A percentile compares a stretch with the other conserved stretches of the same genome.
These are phyloP conservation scores for Leptosphaerulina australis DNA, from an alignment of 2,329 filamentous ascomycete species.

Conservation along the genomic window DNA sequence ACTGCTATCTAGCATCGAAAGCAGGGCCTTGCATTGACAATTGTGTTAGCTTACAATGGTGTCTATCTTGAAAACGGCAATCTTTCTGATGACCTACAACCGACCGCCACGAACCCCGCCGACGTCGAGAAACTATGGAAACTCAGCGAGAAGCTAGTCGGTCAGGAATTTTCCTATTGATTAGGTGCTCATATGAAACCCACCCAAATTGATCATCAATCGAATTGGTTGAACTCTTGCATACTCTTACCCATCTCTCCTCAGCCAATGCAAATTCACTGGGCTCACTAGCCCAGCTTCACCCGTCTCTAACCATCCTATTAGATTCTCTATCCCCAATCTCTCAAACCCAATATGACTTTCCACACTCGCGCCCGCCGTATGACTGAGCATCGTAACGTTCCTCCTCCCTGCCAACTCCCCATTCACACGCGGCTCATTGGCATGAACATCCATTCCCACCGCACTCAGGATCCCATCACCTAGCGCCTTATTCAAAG, in stretches of 20 bases:
- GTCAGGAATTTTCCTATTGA: constrained; percentile 35
- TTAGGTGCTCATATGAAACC: background rate
- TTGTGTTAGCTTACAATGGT: constrained; percentile 26
- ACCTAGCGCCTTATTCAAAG: constrained; percentile 65
- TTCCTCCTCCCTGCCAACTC: constrained; percentile 54
- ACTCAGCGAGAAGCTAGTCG: constrained; percentile 42
- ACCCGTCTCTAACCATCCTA: constrained; percentile 61
- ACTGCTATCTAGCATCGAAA: too few relatives aligned
- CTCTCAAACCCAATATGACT: constrained; percentile 71
- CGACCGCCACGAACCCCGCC: constrained; percentile 28
- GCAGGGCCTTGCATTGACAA: too few relatives aligned
- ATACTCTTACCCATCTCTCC: constrained; percentile 10
- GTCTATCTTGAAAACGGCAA: constrained; percentile 37
- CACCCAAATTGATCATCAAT: background rate
- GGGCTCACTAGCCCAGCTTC: constrained; percentile 62
- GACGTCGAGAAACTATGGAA: constrained; percentile 42
- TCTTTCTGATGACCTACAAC: constrained; percentile 22
- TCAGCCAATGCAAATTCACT: constrained; percentile 65
- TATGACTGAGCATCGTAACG: constrained; percentile 69
- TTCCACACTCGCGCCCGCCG: constrained; percentile 70
- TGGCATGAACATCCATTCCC: constrained; percentile 68
- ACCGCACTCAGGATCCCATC: constrained; percentile 57
- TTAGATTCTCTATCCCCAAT: constrained; percentile 69
- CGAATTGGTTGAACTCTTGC: background rate
- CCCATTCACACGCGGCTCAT: constrained; percentile 63